phyloP scores from a whole-genome alignment of 2,329 filamentous ascomycete genomes.

The Annulohypoxylon truncatum region DNA sequence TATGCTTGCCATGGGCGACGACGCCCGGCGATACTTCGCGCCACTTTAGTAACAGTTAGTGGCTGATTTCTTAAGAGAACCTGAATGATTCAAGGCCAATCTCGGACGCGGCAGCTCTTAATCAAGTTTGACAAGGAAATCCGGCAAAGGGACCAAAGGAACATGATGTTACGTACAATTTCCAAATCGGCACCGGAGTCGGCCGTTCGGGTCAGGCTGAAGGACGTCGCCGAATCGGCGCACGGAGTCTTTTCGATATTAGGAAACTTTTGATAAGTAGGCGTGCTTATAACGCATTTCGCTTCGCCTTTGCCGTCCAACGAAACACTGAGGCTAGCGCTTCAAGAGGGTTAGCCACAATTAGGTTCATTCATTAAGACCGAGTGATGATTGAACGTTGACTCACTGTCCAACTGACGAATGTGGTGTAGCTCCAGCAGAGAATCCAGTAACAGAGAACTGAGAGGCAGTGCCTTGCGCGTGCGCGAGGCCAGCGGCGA shows the following conservation, averaged over 20 bases:
- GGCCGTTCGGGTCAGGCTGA: conserved; percentile 31
- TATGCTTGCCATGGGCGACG: conserved; percentile 23
- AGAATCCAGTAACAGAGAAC: conserved; percentile 34
- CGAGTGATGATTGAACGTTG: background rate
- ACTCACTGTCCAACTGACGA: conserved; percentile 41
- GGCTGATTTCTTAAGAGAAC: background rate
- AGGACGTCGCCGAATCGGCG: conserved; percentile 31
- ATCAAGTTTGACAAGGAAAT: background rate
- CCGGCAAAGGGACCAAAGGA: background rate
- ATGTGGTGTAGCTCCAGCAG: conserved; percentile 40
- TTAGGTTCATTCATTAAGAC: background rate
- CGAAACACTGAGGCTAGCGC: conserved; percentile 30
- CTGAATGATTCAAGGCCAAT: background rate
- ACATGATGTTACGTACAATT: conserved; percentile 13
- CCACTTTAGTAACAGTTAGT: conserved; percentile 11
- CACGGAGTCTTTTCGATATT: conserved; percentile 33
- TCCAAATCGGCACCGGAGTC: conserved; percentile 37
- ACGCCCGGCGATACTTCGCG: conserved; percentile 10
- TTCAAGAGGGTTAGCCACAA: conserved; percentile 19
- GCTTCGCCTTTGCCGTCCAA: conserved; percentile 15
- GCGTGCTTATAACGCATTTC: conserved; percentile 22
- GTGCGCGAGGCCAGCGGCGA: conserved; percentile 16
- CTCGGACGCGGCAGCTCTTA: background rate
- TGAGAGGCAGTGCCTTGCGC: conserved; percentile 1
- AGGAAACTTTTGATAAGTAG: conserved; percentile 37